Percentiles rank a stretch among this genome's conserved stretches.
Evolutionary conservation across 1,284 basidiomycete species (phyloP).

Genomic region (Cryptococcus amylolentus): DNA sequence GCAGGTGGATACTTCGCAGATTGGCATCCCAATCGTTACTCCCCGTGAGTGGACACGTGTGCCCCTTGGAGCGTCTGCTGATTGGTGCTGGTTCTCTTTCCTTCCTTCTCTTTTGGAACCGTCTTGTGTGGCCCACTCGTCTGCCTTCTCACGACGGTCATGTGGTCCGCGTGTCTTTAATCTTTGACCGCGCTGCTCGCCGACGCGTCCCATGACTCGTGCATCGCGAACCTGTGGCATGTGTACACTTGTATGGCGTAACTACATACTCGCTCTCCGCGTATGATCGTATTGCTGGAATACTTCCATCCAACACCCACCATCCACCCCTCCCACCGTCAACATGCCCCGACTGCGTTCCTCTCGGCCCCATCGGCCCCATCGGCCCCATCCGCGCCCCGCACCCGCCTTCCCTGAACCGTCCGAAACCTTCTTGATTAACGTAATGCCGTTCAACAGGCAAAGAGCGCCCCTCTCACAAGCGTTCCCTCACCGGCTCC

Average conservation of each 20-base stretch:
- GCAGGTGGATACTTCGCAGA: slow-evolving; percentile 38
- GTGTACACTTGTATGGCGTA: no score
- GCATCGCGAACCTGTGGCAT: no score
- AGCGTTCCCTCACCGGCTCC: slow-evolving; percentile 45
- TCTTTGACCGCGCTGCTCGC: no score
- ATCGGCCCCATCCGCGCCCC: neutral
- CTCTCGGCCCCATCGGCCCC: neutral
- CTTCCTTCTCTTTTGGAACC: neutral
- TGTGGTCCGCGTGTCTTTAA: no score
- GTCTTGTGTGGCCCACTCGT: neutral
- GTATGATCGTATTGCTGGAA: no score
- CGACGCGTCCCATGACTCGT: no score
- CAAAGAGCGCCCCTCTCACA: slow-evolving; percentile 40
- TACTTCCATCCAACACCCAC: neutral
- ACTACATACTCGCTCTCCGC: no score
- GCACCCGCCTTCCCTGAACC: neutral
- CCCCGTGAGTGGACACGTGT: slow-evolving; percentile 18
- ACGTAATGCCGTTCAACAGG: neutral
- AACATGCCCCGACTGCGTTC: neutral
- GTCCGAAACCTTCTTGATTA: neutral
- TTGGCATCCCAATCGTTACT: slow-evolving; percentile 41
- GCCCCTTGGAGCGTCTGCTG: neutral
- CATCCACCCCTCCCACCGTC: neutral
- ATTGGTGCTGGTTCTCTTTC: neutral
- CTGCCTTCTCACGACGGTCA: neutral